Percentiles rank a stretch among this genome's conserved stretches.
phyloP scores from a whole-genome alignment of 2,329 filamentous ascomycete species.

The Clonostachys solani region DNA sequence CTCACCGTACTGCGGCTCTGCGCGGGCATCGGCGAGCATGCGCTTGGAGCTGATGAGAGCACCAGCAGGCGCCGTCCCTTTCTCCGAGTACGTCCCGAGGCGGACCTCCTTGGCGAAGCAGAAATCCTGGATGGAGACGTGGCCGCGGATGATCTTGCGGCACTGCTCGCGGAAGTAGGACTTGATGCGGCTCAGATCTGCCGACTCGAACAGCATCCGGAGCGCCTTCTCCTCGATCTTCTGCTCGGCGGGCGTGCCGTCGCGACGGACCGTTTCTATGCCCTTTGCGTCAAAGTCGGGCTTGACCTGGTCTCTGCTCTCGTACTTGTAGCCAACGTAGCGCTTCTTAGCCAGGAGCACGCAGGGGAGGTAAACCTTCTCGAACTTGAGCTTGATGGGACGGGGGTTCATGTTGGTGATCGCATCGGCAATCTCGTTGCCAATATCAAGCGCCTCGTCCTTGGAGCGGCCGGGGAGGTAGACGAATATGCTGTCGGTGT shows the following conservation, averaged over 20 bases:
- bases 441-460: slow-evolving; percentile 87
- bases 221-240: slow-evolving; percentile 94
- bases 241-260: slow-evolving; percentile 92
- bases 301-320: slow-evolving; percentile 66
- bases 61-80: slow-evolving; percentile 77
- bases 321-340: slow-evolving; percentile 97
- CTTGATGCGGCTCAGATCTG: slow-evolving; percentile 86
- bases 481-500: slow-evolving; percentile 93
- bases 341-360: slow-evolving; percentile 94
- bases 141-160: slow-evolving; percentile 84
- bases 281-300: slow-evolving; percentile 97
- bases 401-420: slow-evolving; percentile 87
- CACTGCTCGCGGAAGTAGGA: slow-evolving; percentile 87
- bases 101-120: slow-evolving; percentile 92
- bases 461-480: slow-evolving; percentile 82
- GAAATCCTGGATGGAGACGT: slow-evolving; percentile 89
- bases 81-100: slow-evolving; percentile 77
- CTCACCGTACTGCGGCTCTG: slow-evolving; percentile 92
- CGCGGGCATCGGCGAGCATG: slow-evolving; percentile 81
- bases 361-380: slow-evolving; percentile 97
- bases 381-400: slow-evolving; percentile 94
- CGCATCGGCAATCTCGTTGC: slow-evolving; percentile 83
- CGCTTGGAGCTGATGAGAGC: slow-evolving; percentile 81
- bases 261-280: slow-evolving; percentile 92
- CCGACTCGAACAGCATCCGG: slow-evolving; percentile 83